Evolutionary conservation across 2,329 filamentous ascomycete genomes (phyloP).

Genomic region (Botrytis fragariae): DNA sequence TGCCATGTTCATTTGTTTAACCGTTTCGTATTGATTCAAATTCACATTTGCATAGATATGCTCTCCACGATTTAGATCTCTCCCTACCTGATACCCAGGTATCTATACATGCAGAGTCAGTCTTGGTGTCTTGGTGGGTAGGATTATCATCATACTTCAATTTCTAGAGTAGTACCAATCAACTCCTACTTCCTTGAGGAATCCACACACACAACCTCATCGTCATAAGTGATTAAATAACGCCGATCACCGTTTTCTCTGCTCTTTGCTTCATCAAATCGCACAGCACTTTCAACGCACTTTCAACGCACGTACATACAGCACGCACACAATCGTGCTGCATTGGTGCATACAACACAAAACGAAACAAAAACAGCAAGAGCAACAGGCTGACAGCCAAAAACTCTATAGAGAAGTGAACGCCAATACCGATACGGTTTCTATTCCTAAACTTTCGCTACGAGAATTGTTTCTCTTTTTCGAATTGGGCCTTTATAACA

Average conservation of each 20-base stretch:
- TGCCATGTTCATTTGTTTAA: background rate
- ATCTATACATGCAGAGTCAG: background rate
- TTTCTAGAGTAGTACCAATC: background rate
- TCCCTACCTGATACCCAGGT: background rate
- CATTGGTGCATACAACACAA: background rate
- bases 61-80: background rate
- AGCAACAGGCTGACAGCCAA: background rate
- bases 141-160: background rate
- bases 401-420: background rate
- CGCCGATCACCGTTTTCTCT: slow-evolving; percentile 7
- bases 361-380: background rate
- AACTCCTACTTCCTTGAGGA: background rate
- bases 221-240: slow-evolving; percentile 3
- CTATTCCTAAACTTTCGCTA: background rate
- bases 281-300: background rate
- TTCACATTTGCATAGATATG: background rate
- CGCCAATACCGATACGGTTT: background rate
- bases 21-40: background rate
- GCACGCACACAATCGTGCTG: background rate
- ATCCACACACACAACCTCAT: background rate
- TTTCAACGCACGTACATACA: slow-evolving; percentile 1
- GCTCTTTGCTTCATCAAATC: background rate
- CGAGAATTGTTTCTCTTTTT: slow-evolving; percentile 10
- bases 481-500: background rate
- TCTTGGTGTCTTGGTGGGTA: background rate